Conservation (phyloP, 495 filamentous ascomycete species). For the Penicillium odoratum region DNA sequence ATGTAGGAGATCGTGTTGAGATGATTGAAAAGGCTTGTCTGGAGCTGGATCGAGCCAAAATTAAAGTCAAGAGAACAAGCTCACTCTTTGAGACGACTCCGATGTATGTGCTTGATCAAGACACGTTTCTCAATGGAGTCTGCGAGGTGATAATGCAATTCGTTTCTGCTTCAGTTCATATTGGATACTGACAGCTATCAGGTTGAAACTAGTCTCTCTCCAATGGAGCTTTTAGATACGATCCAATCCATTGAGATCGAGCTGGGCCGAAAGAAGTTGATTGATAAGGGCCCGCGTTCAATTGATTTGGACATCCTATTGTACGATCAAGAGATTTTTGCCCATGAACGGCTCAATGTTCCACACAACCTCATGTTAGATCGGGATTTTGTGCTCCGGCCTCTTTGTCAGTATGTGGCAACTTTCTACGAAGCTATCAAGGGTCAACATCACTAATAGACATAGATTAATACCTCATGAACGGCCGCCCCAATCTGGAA, state of each 20-base stretch:
- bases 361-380: slow-evolving; percentile 87
- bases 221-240: slow-evolving; percentile 70
- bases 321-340: slow-evolving; percentile 68
- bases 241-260: slow-evolving; percentile 80
- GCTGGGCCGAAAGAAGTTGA: slow-evolving; percentile 76
- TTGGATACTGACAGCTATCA: slow-evolving; percentile 33
- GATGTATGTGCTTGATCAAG: slow-evolving; percentile 93
- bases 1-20: slow-evolving; percentile 80
- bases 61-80: slow-evolving; percentile 78
- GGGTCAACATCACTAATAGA: neutral
- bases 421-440: neutral
- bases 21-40: slow-evolving; percentile 81
- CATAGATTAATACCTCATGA: slow-evolving; percentile 64
- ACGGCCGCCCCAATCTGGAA: slow-evolving; percentile 42
- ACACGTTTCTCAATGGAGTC: slow-evolving; percentile 85
- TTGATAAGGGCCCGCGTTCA: slow-evolving; percentile 90
- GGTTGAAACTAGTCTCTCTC: slow-evolving; percentile 79
- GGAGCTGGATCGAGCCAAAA: slow-evolving; percentile 67
- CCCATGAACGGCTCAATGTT: slow-evolving; percentile 71
- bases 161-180: neutral
- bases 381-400: slow-evolving; percentile 88
- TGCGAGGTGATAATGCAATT: slow-evolving; percentile 66
- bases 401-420: slow-evolving; percentile 72
- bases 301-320: slow-evolving; percentile 95
- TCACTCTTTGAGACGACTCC: slow-evolving; percentile 90